Percentiles rank a stretch among this genome's conserved stretches.
Conservation (phyloP, 371 early-diverging fungal genomes). For the Umbelopsis sp. region DNA sequence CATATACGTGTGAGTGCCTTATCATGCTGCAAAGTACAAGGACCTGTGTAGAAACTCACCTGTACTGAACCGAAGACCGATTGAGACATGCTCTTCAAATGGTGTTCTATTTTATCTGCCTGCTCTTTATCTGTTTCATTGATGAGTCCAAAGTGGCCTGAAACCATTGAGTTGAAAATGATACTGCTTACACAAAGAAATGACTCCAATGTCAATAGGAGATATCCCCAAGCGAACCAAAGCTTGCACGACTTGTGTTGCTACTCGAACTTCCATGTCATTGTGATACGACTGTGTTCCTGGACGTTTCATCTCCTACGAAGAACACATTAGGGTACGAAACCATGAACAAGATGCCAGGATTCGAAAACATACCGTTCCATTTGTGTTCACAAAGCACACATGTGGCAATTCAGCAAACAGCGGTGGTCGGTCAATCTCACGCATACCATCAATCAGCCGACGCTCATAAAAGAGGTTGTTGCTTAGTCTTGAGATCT, state of each 20-base stretch:
- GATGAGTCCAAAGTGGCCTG: too few species aligned
- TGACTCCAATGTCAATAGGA: constrained; percentile 63
- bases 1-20: constrained; percentile 13
- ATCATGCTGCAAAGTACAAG: not conserved
- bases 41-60: constrained; percentile 25
- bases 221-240: constrained; percentile 46
- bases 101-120: constrained; percentile 51
- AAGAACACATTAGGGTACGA: not conserved
- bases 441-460: constrained; percentile 62
- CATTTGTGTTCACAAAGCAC: constrained; percentile 68
- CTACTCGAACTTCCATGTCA: constrained; percentile 51
- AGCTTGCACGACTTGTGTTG: constrained; percentile 44
- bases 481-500: constrained; percentile 79
- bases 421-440: constrained; percentile 55
- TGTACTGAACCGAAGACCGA: constrained; percentile 32
- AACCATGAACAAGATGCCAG: not conserved
- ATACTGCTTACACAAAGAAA: constrained; percentile 63
- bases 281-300: constrained; percentile 59
- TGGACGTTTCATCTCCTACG: constrained; percentile 46
- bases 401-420: constrained; percentile 66
- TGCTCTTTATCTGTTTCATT: constrained; percentile 65
- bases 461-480: constrained; percentile 74
- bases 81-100: constrained; percentile 29
- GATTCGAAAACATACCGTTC: constrained; percentile 29
- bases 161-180: too few species aligned